Evolutionary conservation across 208 protist species (phyloP), one percentile per base, ranked within the genome.

Genomic region (Borovskyia barvae): DNA sequence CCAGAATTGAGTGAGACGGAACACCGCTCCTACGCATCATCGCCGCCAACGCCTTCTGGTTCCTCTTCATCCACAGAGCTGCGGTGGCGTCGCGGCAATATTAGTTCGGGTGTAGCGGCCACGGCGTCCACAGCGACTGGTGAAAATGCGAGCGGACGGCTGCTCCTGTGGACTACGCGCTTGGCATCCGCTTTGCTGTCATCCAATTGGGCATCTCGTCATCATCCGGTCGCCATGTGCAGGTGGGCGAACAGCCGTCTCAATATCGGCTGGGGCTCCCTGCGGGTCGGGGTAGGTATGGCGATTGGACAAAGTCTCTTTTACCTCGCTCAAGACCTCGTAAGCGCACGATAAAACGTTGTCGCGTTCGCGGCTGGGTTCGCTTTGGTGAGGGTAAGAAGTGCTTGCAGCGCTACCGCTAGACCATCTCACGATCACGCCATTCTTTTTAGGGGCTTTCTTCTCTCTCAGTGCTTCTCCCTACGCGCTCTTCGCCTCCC

Each of bases 181-280:
- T 20, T 39, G n/a, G 43, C 32, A 1, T n/a, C 42, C 11, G 46
- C 30, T n/a, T n/a, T n/a, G n/a, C n/a, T n/a, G n/a, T n/a, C n/a
- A n/a, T n/a, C n/a, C n/a, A n/a, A n/a, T n/a, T n/a, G n/a, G n/a
- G n/a, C n/a, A n/a, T n/a, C n/a, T 46, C 55, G 56, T 14, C 73
- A 77, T 17, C 81, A 96, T 46, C 85, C 83, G 6, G 39, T 85
- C n/a, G 85, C 73, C 0, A 77, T 85, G 5, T 91, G 78, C 65
- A 70, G 60, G 28, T 93, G 86, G 90, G 69, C 80, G 24, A 94
- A 92, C 54, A 88, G 76, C 28, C 76, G 90, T 0, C 72, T 96
- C 24, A 96, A 94, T 57, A 88, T 96, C 54, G 90, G 90, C 5
- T 96, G 90, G 87, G 90, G 90, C 5, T 94, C 90, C 15, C 49